phyloP scores from a whole-genome alignment of 306 rosid species.

The Gastrolobium bilobum region DNA sequence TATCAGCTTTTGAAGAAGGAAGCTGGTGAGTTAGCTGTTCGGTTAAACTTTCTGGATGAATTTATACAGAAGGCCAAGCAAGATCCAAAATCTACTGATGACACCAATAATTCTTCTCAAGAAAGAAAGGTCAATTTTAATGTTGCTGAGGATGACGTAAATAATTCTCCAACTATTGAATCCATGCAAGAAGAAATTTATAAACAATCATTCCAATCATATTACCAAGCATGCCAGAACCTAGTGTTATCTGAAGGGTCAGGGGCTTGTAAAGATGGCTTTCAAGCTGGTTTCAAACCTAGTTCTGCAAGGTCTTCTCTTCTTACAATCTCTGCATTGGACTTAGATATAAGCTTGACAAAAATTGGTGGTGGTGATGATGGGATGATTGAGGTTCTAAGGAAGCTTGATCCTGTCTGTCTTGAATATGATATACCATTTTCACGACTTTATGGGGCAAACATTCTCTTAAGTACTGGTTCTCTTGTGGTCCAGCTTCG shows the following conservation, averaged over 20 bases:
- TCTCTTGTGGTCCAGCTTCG: conserved; percentile 74
- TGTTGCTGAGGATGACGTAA: conserved; percentile 73
- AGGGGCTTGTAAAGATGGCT: conserved; percentile 78
- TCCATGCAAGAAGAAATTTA: conserved; percentile 75
- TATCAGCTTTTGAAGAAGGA: conserved; percentile 84
- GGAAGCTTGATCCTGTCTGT: conserved; percentile 82
- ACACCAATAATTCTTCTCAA: conserved; percentile 64
- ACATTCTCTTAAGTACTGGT: conserved; percentile 70
- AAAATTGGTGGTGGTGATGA: conserved; percentile 86
- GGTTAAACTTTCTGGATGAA: conserved; percentile 86
- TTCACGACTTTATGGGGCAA: conserved; percentile 85
- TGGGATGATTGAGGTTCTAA: conserved; percentile 86
- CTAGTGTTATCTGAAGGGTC: conserved; percentile 74
- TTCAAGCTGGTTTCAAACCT: conserved; percentile 91
- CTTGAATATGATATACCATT: conserved; percentile 80
- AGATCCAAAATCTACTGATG: conserved; percentile 67
- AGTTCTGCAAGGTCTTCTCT: conserved; percentile 78
- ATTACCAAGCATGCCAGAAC: conserved; percentile 84
- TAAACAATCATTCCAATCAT: conserved; percentile 80
- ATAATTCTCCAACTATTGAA: conserved; percentile 62
- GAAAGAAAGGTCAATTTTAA: conserved; percentile 60
- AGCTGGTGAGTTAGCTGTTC: conserved; percentile 82
- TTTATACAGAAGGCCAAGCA: conserved; percentile 64
- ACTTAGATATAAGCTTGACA: conserved; percentile 77
- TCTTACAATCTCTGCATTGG: conserved; percentile 68